Evolutionary conservation across 1,284 basidiomycete species (phyloP), one percentile per base, ranked within the genome.

Genomic region (Porodaedalea pini): DNA sequence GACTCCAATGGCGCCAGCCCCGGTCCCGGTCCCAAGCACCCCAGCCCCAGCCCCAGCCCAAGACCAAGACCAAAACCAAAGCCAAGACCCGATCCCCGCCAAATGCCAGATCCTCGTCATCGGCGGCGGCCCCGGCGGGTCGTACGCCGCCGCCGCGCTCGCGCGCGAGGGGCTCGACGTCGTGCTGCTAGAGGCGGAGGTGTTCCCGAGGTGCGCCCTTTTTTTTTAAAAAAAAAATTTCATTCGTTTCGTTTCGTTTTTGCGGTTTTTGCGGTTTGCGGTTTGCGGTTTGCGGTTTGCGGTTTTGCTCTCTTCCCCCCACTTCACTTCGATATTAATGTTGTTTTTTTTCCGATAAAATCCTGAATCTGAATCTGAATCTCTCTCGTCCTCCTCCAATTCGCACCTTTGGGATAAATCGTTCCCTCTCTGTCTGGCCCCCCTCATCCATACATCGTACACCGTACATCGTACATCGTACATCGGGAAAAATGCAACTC

Each of bases 151-250:
- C 2, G 74, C 83, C n/a, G 82, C 77, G 34, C 78, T 90, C 15
- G 83, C 85, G 2, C 73, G 83, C 41, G 88, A 90, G 69, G 88
- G 88, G 2, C 67, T 87, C 43, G 72, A 83, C 52, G 86, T 88
- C 56, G 82, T 82, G 17, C 64, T 90, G 21, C 72, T 90, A 37
- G 88, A 90, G 69, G 76, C 82, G 15, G 75, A 79, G 23, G 79
- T 82, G 63, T 90, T 89, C 67, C 88, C 88, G 48, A 75, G 86
- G 83, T 70, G 6, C 39, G 32, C 23, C 7, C 2, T n/a, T n/a
- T n/a, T n/a, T n/a, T n/a, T n/a, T n/a, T n/a, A n/a, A n/a, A n/a
- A n/a, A n/a, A n/a, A n/a, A n/a, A n/a, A n/a, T n/a, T n/a, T n/a
- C n/a, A n/a, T n/a, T n/a, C n/a, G n/a, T n/a, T n/a, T n/a, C n/a